Base-by-base conservation (phyloP, 1,284 basidiomycete genomes). In the Apiotrichum gracile region DNA sequence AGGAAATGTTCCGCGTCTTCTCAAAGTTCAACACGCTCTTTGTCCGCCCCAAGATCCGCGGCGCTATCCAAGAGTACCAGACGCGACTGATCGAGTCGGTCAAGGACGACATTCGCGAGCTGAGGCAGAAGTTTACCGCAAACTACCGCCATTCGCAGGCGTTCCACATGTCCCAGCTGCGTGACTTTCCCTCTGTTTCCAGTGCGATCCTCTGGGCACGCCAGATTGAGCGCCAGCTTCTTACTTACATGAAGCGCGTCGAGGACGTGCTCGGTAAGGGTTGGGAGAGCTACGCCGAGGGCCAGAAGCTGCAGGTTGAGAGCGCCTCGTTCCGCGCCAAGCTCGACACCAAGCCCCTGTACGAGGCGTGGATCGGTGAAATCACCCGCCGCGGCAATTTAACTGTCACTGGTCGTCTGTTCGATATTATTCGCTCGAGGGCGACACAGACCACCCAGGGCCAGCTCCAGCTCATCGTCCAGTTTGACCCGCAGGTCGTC, bases 1-100 rank as follows among this genome's bases (percentile, higher is more conserved):
- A 96, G 69, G 94, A 97, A 78, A 98, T 97, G 93, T 97, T 99
- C 76, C 83, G 93, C 50, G 94, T 97, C 44, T 94, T 99, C 75
- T 94, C 91, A 6, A 96, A 96, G 76, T 98, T 97, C 80, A 97
- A 98, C 74, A 89, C 90, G 2, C 78, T 98, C 31, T 97, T 99
- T 70, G 93, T 98, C 31, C 82, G 96, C 56, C 94, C 93, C n/a
- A 97, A 97, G 83, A 92, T 92, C 73, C 85, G 90, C 51, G 93
- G 94, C 60, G 93, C 94, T 38, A 97, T 98, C 54, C 91, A 97
- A 81, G 96, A 97, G 74, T 97, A 98, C 68, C 96, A 98, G 75
- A 96, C 93, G 1, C 92, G 94, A 58, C 83, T 97, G 14, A 96
- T 97, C 64, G 92, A 97, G 65, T 93, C 90, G 2, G 94, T 99